Evolutionary conservation across 139 green algal species (phyloP).

Genomic region (Coccomyxa sp.): DNA sequence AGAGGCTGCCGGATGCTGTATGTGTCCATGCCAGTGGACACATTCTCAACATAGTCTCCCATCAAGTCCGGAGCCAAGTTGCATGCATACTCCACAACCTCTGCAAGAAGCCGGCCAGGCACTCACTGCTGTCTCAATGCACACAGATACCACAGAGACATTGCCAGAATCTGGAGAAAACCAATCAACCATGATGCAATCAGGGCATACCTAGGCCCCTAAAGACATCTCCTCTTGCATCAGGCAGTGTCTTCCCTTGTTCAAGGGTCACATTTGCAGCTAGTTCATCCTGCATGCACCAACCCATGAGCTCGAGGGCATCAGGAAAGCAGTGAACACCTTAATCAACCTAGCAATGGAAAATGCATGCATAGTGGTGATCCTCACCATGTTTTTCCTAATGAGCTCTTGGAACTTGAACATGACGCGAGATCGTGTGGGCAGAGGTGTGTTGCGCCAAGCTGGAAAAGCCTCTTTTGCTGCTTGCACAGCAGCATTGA

Average conservation of each 20-base stretch:
- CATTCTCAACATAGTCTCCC: constrained; percentile 85
- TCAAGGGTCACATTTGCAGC: constrained; percentile 80
- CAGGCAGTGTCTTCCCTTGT: constrained; percentile 94
- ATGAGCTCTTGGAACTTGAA: constrained; percentile 90
- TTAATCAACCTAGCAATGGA: neutral
- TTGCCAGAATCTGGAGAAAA: neutral
- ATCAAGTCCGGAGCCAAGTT: constrained; percentile 66
- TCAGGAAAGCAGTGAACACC: neutral
- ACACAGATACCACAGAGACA: neutral
- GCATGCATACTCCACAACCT: constrained; percentile 92
- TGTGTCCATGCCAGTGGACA: constrained; percentile 90
- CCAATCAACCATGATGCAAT: neutral
- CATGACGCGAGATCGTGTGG: constrained; percentile 79
- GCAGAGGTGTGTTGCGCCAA: constrained; percentile 77
- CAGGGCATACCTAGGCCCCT: constrained; percentile 67
- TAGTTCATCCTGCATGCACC: constrained; percentile 69
- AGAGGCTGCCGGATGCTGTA: constrained; percentile 87
- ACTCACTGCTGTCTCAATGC: neutral
- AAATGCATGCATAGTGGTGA: neutral
- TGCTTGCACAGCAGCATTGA: constrained; percentile 77
- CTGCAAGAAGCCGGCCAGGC: constrained; percentile 32
- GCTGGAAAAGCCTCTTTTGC: constrained; percentile 74
- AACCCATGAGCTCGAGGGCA: neutral
- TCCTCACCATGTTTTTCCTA: constrained; percentile 65
- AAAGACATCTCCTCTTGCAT: constrained; percentile 91